Evolutionary conservation across 192 early-diverging fungal species (phyloP), one percentile per base, ranked within the genome.

Genomic region (Backusella tarrabulga): DNA sequence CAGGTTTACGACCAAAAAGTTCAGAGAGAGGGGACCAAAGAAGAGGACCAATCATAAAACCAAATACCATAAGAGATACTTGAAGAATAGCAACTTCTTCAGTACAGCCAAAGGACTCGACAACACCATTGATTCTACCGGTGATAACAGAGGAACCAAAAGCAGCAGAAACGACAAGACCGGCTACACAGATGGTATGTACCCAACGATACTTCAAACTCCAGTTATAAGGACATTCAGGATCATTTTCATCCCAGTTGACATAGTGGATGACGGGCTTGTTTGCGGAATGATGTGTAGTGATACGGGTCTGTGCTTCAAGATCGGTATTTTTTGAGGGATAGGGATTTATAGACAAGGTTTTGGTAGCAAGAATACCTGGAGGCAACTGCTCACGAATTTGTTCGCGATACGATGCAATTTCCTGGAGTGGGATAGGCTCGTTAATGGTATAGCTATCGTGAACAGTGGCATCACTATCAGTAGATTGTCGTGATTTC

Each of bases 211-310:
- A 76, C n/a, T 6, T 23, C 26, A 44, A 36, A 11, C 68, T 67
- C 79, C 79, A 80, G 19, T 80, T 80, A 12, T 80, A 68, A 21
- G 79, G 79, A 36, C 75, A 76, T 76, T 80, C 79, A 41, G 79
- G 79, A 21, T 80, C 79, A 23, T 80, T 67, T 11, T 67, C 75
- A 0, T 75, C 70, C 79, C 79, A 80, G 34, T 75, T 80, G 14
- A 80, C 79, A 42, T 77, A 77, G 52, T 77, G 67, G 14, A 77
- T 41, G 14, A 68, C n/a, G 7, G 56, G 40, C 17, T 19, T 66
- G 34, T 76, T 32, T 42, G 21, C 38, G 26, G 67, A 38, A 36
- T 29, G 34, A 1, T 41, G 15, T 29, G 52, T 74, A 11, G 21
- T 21, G 1, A 19, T 4, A 71, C 50, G 68, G 29, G 41, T 68